phyloP scores from a whole-genome alignment of 805 yeast genomes.

The Danielia oregonensis region DNA sequence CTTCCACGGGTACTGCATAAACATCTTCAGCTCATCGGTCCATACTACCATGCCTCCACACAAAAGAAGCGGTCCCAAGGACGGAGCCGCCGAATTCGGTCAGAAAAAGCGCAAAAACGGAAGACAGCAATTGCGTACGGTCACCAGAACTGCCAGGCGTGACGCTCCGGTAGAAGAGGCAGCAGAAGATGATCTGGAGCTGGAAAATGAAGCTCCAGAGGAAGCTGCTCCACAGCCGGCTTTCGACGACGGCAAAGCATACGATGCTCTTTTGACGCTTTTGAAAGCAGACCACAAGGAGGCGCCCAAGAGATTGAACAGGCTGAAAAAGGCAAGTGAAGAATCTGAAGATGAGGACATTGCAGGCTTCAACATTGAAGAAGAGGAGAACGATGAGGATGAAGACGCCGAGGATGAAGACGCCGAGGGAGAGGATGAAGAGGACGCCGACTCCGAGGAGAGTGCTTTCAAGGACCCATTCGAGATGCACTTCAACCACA shows the following conservation, averaged over 20 bases:
- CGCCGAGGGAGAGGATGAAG: conserved; percentile 10
- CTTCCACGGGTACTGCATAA: too few species aligned
- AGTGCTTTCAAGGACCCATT: conserved; percentile 61
- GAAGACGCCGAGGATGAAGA: conserved; percentile 11
- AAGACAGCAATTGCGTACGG: conserved; percentile 56
- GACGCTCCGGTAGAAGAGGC: conserved; percentile 14
- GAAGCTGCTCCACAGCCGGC: conserved; percentile 9
- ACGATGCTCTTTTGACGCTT: conserved; percentile 64
- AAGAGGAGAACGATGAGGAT: conserved; percentile 16
- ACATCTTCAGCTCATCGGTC: neutral
- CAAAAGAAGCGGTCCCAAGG: neutral
- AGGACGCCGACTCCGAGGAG: conserved; percentile 17
- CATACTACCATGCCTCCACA: neutral
- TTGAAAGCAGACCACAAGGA: conserved; percentile 45
- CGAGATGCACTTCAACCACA: conserved; percentile 65
- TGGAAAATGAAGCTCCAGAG: conserved; percentile 13
- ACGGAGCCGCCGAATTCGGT: neutral
- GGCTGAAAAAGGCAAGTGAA: conserved; percentile 6
- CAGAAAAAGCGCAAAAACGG: conserved; percentile 31
- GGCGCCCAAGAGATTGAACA: conserved; percentile 9
- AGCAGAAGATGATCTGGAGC: conserved; percentile 14
- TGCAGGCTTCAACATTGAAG: conserved; percentile 31
- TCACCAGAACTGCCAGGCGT: conserved; percentile 53
- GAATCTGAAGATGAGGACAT: conserved; percentile 14
- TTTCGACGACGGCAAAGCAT: conserved; percentile 42